phyloP scores from a whole-genome alignment of 768 basidiomycete species.

The Phylloporus sp. region DNA sequence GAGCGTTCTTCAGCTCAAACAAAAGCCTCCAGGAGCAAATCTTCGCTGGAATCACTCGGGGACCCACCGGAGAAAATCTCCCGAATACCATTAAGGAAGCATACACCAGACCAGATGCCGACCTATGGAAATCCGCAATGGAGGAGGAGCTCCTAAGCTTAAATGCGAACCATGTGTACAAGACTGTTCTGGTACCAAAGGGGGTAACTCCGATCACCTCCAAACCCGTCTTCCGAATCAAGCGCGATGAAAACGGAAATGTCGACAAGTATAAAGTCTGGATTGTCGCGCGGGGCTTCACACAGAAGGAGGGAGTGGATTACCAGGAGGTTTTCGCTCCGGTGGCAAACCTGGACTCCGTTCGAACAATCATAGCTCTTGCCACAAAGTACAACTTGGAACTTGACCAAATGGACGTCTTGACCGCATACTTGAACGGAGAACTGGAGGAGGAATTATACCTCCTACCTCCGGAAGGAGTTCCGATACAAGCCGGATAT shows the following conservation, averaged over 20 bases:
- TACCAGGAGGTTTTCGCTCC: conserved; percentile 5
- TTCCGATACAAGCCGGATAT: background rate
- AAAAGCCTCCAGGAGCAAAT: too few species aligned
- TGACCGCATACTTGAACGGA: conserved; percentile 12
- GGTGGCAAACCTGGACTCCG: conserved; percentile 4
- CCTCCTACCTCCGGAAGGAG: conserved; percentile 19
- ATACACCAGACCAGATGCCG: background rate
- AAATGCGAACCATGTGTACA: conserved; percentile 2
- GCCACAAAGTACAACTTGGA: background rate
- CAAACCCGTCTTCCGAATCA: conserved; percentile 1
- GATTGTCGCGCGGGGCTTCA: background rate
- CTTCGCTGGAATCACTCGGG: too few species aligned
- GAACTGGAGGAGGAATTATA: conserved; percentile 27
- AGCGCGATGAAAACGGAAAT: background rate
- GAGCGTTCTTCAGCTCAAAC: too few species aligned
- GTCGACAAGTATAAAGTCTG: background rate
- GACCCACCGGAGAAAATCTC: too few species aligned
- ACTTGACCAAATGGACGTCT: conserved; percentile 4
- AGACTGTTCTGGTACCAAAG: background rate
- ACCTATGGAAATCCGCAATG: background rate
- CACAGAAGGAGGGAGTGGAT: background rate
- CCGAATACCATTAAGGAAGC: background rate
- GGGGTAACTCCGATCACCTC: background rate
- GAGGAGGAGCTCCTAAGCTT: background rate
- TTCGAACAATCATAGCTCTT: background rate